phyloP scores from a whole-genome alignment of 768 basidiomycete species.

The Tricholoma sp. region DNA sequence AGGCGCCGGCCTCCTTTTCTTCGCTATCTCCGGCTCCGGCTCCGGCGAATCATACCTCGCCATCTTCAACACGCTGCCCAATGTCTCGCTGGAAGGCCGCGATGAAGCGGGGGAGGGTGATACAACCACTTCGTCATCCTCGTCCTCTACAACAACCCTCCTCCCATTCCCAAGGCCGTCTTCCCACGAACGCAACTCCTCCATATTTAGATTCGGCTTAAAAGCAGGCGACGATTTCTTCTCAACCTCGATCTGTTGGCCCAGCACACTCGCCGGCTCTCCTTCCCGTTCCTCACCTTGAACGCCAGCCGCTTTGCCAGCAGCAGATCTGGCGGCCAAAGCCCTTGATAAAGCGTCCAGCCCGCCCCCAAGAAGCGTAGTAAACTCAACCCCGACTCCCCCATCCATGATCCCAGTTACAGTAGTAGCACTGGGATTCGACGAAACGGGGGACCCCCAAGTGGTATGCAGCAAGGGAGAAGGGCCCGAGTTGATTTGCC shows the following conservation, averaged over 20 bases:
- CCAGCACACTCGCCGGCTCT: neutral
- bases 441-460: conserved; percentile 30
- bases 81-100: neutral
- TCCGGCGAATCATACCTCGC: conserved; percentile 2
- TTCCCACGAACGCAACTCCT: neutral
- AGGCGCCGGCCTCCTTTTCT: conserved; percentile 7
- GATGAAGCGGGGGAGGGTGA: conserved; percentile 4
- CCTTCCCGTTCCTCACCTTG: neutral
- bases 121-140: conserved; percentile 12
- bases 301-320: neutral
- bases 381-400: conserved; percentile 1
- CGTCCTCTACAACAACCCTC: neutral
- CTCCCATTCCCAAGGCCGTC: neutral
- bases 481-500: neutral
- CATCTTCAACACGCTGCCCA: neutral
- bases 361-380: neutral
- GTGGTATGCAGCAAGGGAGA: conserved; percentile 31
- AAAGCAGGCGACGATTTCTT: neutral
- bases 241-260: neutral
- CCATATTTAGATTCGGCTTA: neutral
- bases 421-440: neutral
- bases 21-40: conserved; percentile 19
- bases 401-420: conserved; percentile 7
- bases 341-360: neutral
- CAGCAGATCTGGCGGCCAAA: neutral